Conservation (phyloP, 2,329 filamentous ascomycete species). For the Cercospora sojina region DNA sequence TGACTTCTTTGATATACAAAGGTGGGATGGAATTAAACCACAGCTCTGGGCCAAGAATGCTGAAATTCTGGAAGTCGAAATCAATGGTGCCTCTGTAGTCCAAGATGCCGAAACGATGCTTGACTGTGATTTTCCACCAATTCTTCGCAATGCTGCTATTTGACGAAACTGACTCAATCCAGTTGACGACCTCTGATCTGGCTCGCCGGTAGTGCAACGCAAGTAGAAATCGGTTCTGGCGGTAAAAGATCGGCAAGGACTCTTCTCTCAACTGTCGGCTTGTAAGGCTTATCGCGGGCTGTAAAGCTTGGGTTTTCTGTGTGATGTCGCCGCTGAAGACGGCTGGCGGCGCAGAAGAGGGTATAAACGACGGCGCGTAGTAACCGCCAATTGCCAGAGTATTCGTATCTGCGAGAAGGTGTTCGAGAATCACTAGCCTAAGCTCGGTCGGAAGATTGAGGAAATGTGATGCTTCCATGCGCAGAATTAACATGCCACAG, state of each 20-base stretch:
- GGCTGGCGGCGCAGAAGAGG: slow-evolving; percentile 7
- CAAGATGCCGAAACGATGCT: slow-evolving; percentile 21
- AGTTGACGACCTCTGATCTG: slow-evolving; percentile 14
- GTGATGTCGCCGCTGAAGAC: slow-evolving; percentile 12
- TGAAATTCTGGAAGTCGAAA: slow-evolving; percentile 17
- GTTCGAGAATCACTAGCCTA: slow-evolving; percentile 18
- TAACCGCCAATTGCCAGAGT: slow-evolving; percentile 15
- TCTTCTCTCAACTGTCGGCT: slow-evolving; percentile 17
- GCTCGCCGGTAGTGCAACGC: slow-evolving; percentile 19
- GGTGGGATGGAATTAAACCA: slow-evolving; percentile 21
- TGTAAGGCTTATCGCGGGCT: slow-evolving; percentile 16
- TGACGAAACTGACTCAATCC: slow-evolving; percentile 4
- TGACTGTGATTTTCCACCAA: slow-evolving; percentile 15
- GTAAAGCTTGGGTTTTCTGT: background rate
- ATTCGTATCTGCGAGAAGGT: slow-evolving; percentile 4
- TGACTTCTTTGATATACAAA: slow-evolving; percentile 15
- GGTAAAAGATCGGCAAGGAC: slow-evolving; percentile 20
- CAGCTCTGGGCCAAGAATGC: slow-evolving; percentile 14
- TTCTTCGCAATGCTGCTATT: slow-evolving; percentile 11
- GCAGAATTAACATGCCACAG: background rate
- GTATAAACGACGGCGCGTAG: slow-evolving; percentile 9
- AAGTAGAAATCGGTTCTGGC: slow-evolving; percentile 17
- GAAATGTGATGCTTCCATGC: slow-evolving; percentile 3
- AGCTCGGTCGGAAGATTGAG: slow-evolving; percentile 21
- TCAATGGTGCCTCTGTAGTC: slow-evolving; percentile 21